phyloP scores from a whole-genome alignment of 1,139 yeast species.

The Lodderomyces metapsilosis region DNA sequence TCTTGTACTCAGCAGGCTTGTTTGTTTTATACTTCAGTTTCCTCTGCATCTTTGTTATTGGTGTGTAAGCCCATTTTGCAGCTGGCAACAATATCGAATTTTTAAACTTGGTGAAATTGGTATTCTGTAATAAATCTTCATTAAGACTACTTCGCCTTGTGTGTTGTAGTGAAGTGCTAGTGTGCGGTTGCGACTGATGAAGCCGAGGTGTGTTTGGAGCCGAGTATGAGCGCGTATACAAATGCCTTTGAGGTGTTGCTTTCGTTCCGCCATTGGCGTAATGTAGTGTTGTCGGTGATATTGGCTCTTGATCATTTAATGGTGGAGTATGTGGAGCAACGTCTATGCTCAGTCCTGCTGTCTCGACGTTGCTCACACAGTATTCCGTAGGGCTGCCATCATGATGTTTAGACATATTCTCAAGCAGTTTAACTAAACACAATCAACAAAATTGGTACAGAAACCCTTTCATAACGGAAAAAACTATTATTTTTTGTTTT shows the following conservation, averaged over 20 bases:
- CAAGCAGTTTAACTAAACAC: not conserved
- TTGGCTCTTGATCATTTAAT: not conserved
- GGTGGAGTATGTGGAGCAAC: not conserved
- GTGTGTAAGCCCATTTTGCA: slow-evolving; percentile 27
- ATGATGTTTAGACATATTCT: not conserved
- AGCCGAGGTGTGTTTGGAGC: slow-evolving; percentile 10
- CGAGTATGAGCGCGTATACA: slow-evolving; percentile 5
- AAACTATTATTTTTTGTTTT: too few relatives aligned
- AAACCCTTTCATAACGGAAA: not conserved
- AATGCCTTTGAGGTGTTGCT: not conserved
- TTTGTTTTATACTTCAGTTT: not conserved
- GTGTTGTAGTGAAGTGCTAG: slow-evolving; percentile 12
- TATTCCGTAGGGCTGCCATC: not conserved
- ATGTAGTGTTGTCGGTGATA: not conserved
- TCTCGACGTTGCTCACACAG: too few relatives aligned
- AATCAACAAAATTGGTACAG: too few relatives aligned
- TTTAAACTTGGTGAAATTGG: slow-evolving; percentile 21
- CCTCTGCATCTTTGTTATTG: slow-evolving; percentile 14
- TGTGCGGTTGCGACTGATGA: not conserved
- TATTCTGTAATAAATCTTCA: slow-evolving; percentile 8
- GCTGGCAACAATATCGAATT: slow-evolving; percentile 28
- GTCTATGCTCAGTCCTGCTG: not conserved
- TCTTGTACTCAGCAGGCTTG: slow-evolving; percentile 16
- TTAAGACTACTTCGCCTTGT: slow-evolving; percentile 13
- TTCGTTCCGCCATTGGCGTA: not conserved